Evolutionary conservation across 1,284 basidiomycete species (phyloP).

Genomic region (Ganoderma lucidum): DNA sequence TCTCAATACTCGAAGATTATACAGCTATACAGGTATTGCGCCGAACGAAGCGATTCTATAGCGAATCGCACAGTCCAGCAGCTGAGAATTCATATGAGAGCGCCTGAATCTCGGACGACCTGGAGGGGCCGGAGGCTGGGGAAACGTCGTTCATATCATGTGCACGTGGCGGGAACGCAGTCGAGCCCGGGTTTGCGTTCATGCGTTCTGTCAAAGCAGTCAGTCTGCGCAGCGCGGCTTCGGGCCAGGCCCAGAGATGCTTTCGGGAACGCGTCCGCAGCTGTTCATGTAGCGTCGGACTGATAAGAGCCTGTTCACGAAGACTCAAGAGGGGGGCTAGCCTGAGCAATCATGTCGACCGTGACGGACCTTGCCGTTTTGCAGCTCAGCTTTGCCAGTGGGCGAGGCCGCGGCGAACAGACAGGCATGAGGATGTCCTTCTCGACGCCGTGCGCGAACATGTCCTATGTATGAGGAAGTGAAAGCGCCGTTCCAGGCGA

Average conservation of each 20-base stretch:
- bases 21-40: too few relatives aligned
- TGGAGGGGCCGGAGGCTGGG: too few relatives aligned
- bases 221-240: constrained; percentile 19
- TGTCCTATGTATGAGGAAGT: constrained; percentile 10
- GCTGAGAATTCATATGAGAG: too few relatives aligned
- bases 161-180: too few relatives aligned
- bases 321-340: too few relatives aligned
- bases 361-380: constrained; percentile 38
- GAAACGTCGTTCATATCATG: too few relatives aligned
- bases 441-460: constrained; percentile 22
- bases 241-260: constrained; percentile 28
- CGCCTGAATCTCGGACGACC: too few relatives aligned
- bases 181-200: not conserved
- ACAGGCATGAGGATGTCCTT: constrained; percentile 38
- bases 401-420: constrained; percentile 41
- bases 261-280: constrained; percentile 18
- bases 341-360: not conserved
- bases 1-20: too few relatives aligned
- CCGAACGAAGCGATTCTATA: too few relatives aligned
- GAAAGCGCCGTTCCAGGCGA: too few relatives aligned
- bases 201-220: constrained; percentile 19
- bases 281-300: constrained; percentile 15
- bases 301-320: too few relatives aligned
- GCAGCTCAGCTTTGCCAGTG: constrained; percentile 22
- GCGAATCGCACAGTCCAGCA: too few relatives aligned